These are phyloP conservation scores for Haplosporangium sp. DNA, from an alignment of 371 early-diverging fungal species.

Conservation along the genomic window DNA sequence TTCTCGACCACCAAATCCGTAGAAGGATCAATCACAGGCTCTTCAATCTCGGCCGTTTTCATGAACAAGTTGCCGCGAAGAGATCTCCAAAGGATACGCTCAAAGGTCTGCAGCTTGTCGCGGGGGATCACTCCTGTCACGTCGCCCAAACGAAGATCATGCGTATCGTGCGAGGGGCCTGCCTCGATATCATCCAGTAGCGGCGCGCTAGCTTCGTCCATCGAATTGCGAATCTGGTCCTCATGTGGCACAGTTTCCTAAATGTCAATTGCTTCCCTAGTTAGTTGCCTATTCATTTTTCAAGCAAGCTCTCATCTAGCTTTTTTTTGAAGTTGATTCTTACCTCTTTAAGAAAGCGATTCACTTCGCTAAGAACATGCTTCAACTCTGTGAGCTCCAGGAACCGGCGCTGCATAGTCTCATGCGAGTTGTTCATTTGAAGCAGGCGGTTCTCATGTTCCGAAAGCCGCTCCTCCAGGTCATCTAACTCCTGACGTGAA, in stretches of 20 bases:
- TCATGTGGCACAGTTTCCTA: constrained; percentile 64
- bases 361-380: constrained; percentile 91
- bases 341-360: constrained; percentile 81
- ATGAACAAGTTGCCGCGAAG: constrained; percentile 98
- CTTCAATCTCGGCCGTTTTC: constrained; percentile 95
- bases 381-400: constrained; percentile 91
- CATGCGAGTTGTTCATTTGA: constrained; percentile 90
- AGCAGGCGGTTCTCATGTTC: constrained; percentile 86
- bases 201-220: constrained; percentile 73
- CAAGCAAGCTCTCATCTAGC: too few relatives aligned
- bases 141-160: constrained; percentile 50
- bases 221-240: constrained; percentile 61
- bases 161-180: constrained; percentile 57
- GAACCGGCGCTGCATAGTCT: constrained; percentile 84
- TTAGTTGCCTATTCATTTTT: too few relatives aligned
- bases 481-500: constrained; percentile 93
- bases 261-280: too few relatives aligned
- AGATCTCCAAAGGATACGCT: constrained; percentile 97
- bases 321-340: too few relatives aligned
- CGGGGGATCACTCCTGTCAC: constrained; percentile 95
- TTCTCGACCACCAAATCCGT: constrained; percentile 90
- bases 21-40: constrained; percentile 86
- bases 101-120: constrained; percentile 86
- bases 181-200: constrained; percentile 70
- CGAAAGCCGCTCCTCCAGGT: constrained; percentile 86